Evolutionary conservation across 2,329 filamentous ascomycete genomes (phyloP), one percentile per base, ranked within the genome.

Genomic region (Calonectria fujianensis): DNA sequence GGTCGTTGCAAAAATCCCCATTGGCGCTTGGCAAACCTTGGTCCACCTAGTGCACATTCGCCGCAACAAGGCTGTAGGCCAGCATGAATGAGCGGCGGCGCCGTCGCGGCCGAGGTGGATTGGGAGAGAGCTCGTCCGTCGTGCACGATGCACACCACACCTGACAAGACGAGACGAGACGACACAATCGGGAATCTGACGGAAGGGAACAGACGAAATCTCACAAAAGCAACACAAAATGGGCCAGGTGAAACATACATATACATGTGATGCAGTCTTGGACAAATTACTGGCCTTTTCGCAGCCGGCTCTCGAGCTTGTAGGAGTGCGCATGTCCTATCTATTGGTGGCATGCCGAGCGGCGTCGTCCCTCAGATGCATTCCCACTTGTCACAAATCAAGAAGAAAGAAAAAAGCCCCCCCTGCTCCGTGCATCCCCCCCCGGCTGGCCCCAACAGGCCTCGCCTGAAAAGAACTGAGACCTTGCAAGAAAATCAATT

Each of bases 401-500:
- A 63, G n/a, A 39, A 63, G 18, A 45, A 45, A 45, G 14, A 48
- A 18, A 48, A 48, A 24, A 63, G 32, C 4, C 57, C 27, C 57
- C 57, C 57, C 57, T 31, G 37, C 37, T 41, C 35, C 27, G 14
- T 24, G 27, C 14, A 2, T 24, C 24, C 54, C 54, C 52, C 54
- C 57, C 51, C 35, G 35, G n/a, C 57, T 39, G 57, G 35, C 57
- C 32, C 32, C 32, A n/a, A 48, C 61, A 8, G 37, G 24, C 37
- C 69, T 70, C 57, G 32, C 39, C 74, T 79, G 78, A 70, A 41
- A 32, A 54, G 31, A 59, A 74, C 41, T 59, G 67, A 70, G 70
- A 59, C 57, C n/a, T 69, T 69, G 69, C 27, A 29, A 57, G 48
- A 18, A 66, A 54, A 54, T 27, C 59, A 61, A 72, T 72, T 52